Conservation (phyloP, 345 rosid genomes). For the Populus pruinosa region DNA sequence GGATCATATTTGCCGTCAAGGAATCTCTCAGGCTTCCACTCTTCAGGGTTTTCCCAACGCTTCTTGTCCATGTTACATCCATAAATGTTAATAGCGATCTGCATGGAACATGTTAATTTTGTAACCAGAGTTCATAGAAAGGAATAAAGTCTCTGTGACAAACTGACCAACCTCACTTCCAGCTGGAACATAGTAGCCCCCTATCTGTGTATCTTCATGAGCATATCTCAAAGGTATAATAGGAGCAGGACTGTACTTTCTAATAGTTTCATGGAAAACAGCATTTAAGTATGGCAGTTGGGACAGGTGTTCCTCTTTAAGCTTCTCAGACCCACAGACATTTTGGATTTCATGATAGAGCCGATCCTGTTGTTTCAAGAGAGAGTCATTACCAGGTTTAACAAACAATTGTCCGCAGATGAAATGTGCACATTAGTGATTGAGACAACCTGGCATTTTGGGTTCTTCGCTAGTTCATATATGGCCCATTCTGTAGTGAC, state of each 20-base stretch:
- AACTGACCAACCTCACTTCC: constrained; percentile 57
- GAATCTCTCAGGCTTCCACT: constrained; percentile 80
- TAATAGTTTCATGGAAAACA: constrained; percentile 78
- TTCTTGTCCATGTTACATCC: constrained; percentile 90
- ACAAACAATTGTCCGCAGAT: too few species aligned
- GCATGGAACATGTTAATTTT: not conserved
- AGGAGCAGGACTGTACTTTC: constrained; percentile 75
- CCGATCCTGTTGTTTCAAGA: constrained; percentile 35
- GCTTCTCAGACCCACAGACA: constrained; percentile 51
- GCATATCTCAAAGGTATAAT: constrained; percentile 64
- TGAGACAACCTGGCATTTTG: constrained; percentile 46
- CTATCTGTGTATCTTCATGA: constrained; percentile 73
- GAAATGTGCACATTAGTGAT: not conserved
- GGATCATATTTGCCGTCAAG: constrained; percentile 48
- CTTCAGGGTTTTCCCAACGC: constrained; percentile 62
- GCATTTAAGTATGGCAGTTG: constrained; percentile 56
- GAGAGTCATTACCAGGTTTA: not conserved
- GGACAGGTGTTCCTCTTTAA: constrained; percentile 60
- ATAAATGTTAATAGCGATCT: constrained; percentile 83
- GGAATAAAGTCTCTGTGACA: not conserved
- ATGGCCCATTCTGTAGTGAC: constrained; percentile 89
- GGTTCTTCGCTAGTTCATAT: constrained; percentile 75
- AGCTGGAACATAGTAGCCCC: constrained; percentile 66
- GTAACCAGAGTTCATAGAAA: too few species aligned
- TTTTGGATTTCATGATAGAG: constrained; percentile 44